Percentiles rank a stretch among this genome's conserved stretches.
Evolutionary conservation across 768 basidiomycete species (phyloP).

Genomic region (Russula lepida): DNA sequence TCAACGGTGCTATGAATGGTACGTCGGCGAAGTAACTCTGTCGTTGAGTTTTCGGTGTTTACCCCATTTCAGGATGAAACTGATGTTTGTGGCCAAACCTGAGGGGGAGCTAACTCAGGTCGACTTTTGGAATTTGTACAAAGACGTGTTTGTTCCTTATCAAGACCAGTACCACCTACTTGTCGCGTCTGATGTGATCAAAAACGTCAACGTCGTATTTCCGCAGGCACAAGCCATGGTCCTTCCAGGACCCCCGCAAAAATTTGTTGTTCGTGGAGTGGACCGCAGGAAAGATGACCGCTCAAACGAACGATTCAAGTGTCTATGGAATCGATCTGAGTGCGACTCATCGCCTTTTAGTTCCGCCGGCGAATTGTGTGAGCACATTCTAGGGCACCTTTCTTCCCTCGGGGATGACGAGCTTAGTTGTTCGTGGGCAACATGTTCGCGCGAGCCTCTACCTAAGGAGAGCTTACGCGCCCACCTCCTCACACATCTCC

Average conservation of each 20-base stretch:
- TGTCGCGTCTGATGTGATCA: conserved; percentile 89
- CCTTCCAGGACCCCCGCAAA: conserved; percentile 56
- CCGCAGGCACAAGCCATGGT: conserved; percentile 86
- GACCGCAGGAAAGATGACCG: conserved; percentile 53
- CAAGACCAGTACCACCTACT: conserved; percentile 53
- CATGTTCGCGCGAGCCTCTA: conserved; percentile 44
- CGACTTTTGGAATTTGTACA: conserved; percentile 92
- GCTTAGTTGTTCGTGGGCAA: conserved; percentile 61
- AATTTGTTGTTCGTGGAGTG: conserved; percentile 86
- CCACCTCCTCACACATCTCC: conserved; percentile 73
- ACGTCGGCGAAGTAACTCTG: conserved; percentile 21
- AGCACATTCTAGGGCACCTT: conserved; percentile 53
- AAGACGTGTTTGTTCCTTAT: conserved; percentile 64
- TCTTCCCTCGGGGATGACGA: conserved; percentile 37
- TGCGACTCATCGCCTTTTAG: conserved; percentile 42
- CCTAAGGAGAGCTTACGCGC: conserved; percentile 46
- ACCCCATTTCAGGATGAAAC: conserved; percentile 58
- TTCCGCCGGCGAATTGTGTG: conserved; percentile 58
- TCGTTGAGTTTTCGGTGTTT: not conserved
- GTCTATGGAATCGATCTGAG: conserved; percentile 63
- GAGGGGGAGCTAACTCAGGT: conserved; percentile 87
- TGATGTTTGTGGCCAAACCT: conserved; percentile 70
- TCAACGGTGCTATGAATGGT: conserved; percentile 80
- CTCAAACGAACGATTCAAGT: conserved; percentile 58
- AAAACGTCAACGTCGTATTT: conserved; percentile 80